A percentile compares a stretch with the other conserved stretches of the same genome.
phyloP scores from a whole-genome alignment of 1,139 yeast genomes.

The Hyphopichia wangnamkhiaoensis region DNA sequence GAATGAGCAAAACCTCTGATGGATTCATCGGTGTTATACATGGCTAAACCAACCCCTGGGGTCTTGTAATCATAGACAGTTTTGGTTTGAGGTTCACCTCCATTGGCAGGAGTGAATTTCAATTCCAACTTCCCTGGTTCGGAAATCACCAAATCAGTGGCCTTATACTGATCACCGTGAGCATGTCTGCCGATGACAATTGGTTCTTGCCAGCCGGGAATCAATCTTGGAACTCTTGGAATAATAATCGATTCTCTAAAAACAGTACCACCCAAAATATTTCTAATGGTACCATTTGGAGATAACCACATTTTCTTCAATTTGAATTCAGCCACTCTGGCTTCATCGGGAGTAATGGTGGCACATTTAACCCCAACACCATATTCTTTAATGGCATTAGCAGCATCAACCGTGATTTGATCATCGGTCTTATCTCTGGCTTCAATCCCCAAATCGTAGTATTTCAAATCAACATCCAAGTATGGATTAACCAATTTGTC shows the following conservation, averaged over 20 bases:
- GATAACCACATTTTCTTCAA: conserved; percentile 84
- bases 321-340: conserved; percentile 72
- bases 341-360: conserved; percentile 84
- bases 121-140: conserved; percentile 70
- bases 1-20: conserved; percentile 77
- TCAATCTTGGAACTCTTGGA: conserved; percentile 72
- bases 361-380: conserved; percentile 89
- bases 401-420: conserved; percentile 73
- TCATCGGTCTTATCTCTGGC: conserved; percentile 73
- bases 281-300: conserved; percentile 83
- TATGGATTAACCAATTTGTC: conserved; percentile 69
- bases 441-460: conserved; percentile 73
- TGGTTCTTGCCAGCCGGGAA: conserved; percentile 80
- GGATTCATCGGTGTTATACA: conserved; percentile 85
- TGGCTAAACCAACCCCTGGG: conserved; percentile 74
- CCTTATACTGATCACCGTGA: conserved; percentile 82
- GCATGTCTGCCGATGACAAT: conserved; percentile 87
- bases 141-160: conserved; percentile 70
- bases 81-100: conserved; percentile 50
- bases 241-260: conserved; percentile 83
- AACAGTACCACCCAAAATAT: conserved; percentile 79
- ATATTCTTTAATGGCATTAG: conserved; percentile 69
- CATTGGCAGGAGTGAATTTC: conserved; percentile 63
- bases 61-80: conserved; percentile 63
- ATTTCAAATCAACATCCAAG: conserved; percentile 70